These are phyloP conservation scores for Groenewaldozyma tartarivorans DNA, from an alignment of 805 yeast species.

Conservation along the genomic window DNA sequence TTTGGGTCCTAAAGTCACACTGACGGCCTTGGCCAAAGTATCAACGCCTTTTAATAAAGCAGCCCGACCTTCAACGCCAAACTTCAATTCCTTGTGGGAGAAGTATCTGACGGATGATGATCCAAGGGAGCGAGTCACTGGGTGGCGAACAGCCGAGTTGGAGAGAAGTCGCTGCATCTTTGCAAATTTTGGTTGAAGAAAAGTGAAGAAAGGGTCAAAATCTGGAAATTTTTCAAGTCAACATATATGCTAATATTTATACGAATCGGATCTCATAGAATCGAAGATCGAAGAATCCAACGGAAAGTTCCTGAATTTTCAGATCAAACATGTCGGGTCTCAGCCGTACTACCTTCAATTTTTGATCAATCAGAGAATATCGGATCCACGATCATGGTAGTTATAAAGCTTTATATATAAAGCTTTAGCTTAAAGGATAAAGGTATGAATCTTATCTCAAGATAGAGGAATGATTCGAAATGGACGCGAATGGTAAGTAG, in stretches of 20 bases:
- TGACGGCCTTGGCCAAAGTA: constrained; percentile 89
- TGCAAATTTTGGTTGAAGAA: background rate
- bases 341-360: too few relatives aligned
- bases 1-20: constrained; percentile 94
- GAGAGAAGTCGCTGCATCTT: constrained; percentile 19
- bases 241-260: too few relatives aligned
- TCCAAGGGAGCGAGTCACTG: constrained; percentile 2
- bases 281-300: too few relatives aligned
- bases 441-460: background rate
- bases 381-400: too few relatives aligned
- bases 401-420: background rate
- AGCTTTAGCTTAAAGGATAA: too few relatives aligned
- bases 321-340: too few relatives aligned
- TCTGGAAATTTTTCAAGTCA: too few relatives aligned
- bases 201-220: too few relatives aligned
- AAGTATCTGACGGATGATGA: constrained; percentile 26
- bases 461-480: background rate
- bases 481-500: constrained; percentile 6
- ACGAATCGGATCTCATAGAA: too few relatives aligned
- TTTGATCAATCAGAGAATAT: too few relatives aligned
- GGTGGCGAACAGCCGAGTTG: constrained; percentile 9
- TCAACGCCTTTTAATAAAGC: constrained; percentile 90
- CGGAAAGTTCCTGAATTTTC: too few relatives aligned
- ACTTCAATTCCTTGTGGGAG: constrained; percentile 83
- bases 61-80: constrained; percentile 96